These are phyloP conservation scores for Cercospora berteroae DNA, from an alignment of 2,329 filamentous ascomycete genomes.

Conservation along the genomic window DNA sequence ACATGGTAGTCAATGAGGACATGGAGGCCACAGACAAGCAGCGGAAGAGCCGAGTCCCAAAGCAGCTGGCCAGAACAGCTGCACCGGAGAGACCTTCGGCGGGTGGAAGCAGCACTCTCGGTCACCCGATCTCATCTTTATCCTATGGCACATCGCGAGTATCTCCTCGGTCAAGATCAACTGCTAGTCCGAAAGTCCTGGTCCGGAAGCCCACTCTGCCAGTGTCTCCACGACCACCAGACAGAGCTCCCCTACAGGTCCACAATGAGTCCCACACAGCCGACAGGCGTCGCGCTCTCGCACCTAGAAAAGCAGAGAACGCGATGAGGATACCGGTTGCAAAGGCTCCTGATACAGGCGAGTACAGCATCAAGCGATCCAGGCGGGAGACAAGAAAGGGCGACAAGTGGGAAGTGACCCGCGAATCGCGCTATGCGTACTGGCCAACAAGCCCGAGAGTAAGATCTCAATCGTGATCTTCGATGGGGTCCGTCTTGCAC, in stretches of 20 bases:
- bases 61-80: neutral
- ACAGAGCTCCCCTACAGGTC: neutral
- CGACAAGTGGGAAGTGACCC: conserved; percentile 6
- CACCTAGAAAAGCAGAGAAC: neutral
- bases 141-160: neutral
- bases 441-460: conserved; percentile 6
- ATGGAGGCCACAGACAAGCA: conserved; percentile 15
- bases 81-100: neutral
- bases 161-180: neutral
- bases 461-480: neutral
- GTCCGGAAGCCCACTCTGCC: neutral
- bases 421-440: conserved; percentile 13
- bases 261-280: neutral
- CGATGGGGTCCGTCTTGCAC: neutral
- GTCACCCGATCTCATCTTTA: neutral
- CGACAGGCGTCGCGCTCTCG: neutral
- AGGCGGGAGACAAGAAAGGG: conserved; percentile 5
- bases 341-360: neutral
- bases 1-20: conserved; percentile 14
- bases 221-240: neutral
- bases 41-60: neutral
- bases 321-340: neutral
- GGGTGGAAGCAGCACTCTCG: neutral
- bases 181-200: neutral
- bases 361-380: conserved; percentile 9